Evolutionary conservation across 805 yeast genomes (phyloP), one percentile per base, ranked within the genome.

Genomic region (Wickerhamomyces bovis): DNA sequence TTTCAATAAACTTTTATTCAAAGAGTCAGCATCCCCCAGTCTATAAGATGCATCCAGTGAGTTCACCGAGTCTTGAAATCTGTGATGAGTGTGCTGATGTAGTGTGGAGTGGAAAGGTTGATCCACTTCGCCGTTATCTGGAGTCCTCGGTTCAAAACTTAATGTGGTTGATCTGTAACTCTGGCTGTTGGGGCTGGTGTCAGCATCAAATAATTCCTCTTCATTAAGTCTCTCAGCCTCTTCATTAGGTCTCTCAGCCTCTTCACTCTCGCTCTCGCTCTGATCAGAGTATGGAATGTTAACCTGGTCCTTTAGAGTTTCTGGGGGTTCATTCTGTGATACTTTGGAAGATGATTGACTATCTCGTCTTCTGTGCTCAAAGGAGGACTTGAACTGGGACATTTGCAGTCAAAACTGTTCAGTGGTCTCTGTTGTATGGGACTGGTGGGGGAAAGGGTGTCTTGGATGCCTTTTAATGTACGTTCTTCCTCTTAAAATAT

Each of bases 251-350:
- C 5, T 10, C 15, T 28, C 25, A 19, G 35, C 18, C 9, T n/a
- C 20, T 21, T 40, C 42, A 18, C 15, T n/a, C 21, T 39, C 31
- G 21, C 42, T 16, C 12, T 39, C 42, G 8, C 20, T 22, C 12
- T 31, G 28, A 11, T 45, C 41, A 11, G 47, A 47, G 39, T 47
- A 47, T 6, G 50, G 50, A 31, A 47, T 44, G n/a, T 41, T 30
- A 4, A 44, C 21, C 19, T 21, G 38, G 15, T 48, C 46, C 5
- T 11, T 33, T 5, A 33, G 6, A 4, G 16, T 33, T 20, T 33
- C 36, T 3, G 2, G 19, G n/a, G 36, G 12, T 33, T 33, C 36
- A 16, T 16, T 33, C 20, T 33, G 36, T 33, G 36, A 33, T 5
- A 16, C 19, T 18, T 33, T 33, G 36, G 36, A 33, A 33, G 36